Evolutionary conservation across 306 rosid genomes (phyloP).

Genomic region (Quercus alba): DNA sequence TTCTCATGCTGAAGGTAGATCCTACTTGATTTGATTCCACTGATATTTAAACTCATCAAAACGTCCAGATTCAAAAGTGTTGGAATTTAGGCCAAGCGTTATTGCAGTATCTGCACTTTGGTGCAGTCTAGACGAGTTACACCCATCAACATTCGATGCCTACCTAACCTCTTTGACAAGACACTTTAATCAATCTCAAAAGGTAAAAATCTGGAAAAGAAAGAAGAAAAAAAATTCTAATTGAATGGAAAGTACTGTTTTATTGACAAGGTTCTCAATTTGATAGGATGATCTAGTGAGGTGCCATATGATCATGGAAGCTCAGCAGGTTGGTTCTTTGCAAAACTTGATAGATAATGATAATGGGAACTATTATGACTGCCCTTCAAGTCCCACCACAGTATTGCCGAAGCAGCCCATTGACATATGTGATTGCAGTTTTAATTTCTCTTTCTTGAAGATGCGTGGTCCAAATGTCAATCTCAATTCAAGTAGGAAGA

Average conservation of each 20-base stretch:
- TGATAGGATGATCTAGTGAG: slow-evolving; percentile 34
- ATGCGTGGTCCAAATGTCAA: neutral
- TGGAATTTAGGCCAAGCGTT: slow-evolving; percentile 42
- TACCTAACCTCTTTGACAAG: slow-evolving; percentile 14
- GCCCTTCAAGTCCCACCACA: slow-evolving; percentile 51
- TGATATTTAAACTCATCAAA: neutral
- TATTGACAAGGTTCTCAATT: neutral
- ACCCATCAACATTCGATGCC: slow-evolving; percentile 3
- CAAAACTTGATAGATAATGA: neutral
- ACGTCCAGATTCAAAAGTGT: slow-evolving; percentile 25
- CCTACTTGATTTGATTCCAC: neutral
- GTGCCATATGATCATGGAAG: slow-evolving; percentile 42
- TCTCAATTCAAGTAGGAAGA: neutral
- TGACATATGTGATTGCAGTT: neutral
- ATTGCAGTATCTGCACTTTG: slow-evolving; percentile 39
- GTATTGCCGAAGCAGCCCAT: slow-evolving; percentile 32
- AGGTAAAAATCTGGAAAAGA: slow-evolving; percentile 17
- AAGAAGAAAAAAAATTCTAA: neutral
- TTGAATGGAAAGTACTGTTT: slow-evolving; percentile 3
- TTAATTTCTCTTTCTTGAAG: slow-evolving; percentile 20
- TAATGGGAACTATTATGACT: neutral
- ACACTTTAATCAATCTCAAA: slow-evolving; percentile 28
- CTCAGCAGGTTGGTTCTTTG: neutral
- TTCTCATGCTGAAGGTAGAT: neutral
- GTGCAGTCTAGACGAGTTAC: slow-evolving; percentile 26